These are phyloP conservation scores for Hyphodiscus sp. DNA, from an alignment of 2,329 filamentous ascomycete species.

Conservation along the genomic window DNA sequence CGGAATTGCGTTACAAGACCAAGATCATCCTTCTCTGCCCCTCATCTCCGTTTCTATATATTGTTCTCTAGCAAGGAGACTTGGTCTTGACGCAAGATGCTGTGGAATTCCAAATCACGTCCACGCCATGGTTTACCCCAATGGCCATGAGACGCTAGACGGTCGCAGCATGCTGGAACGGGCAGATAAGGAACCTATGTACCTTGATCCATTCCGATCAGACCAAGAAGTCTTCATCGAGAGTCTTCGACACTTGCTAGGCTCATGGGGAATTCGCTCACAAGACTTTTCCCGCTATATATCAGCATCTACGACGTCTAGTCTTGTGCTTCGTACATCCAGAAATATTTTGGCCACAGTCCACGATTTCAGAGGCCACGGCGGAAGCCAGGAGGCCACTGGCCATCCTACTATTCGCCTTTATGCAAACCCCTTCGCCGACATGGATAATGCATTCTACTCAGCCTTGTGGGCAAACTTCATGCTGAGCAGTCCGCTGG, in stretches of 20 bases:
- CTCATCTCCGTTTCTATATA: conserved; percentile 84
- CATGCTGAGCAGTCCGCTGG: conserved; percentile 25
- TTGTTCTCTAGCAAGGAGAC: conserved; percentile 66
- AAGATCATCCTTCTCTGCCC: conserved; percentile 72
- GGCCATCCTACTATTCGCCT: conserved; percentile 32
- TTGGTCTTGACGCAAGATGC: conserved; percentile 71
- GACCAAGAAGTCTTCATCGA: conserved; percentile 57
- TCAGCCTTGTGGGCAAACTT: conserved; percentile 34
- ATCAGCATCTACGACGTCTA: conserved; percentile 53
- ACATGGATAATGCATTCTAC: conserved; percentile 34
- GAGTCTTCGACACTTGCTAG: conserved; percentile 54
- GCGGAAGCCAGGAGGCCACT: conserved; percentile 19
- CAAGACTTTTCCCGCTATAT: conserved; percentile 48
- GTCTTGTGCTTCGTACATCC: conserved; percentile 68
- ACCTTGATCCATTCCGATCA: conserved; percentile 74
- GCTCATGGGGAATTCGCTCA: conserved; percentile 37
- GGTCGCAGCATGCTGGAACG: conserved; percentile 32
- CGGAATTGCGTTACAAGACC: conserved; percentile 68
- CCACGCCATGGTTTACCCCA: conserved; percentile 67
- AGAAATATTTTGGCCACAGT: conserved; percentile 76
- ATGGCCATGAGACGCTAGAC: conserved; percentile 54
- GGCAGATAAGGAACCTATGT: conserved; percentile 55
- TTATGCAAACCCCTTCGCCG: conserved; percentile 27
- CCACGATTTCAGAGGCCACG: conserved; percentile 39
- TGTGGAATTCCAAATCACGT: conserved; percentile 83